Base-by-base conservation (phyloP, 164 flowering plant genomes). In the Aristolochia fimbriata region DNA sequence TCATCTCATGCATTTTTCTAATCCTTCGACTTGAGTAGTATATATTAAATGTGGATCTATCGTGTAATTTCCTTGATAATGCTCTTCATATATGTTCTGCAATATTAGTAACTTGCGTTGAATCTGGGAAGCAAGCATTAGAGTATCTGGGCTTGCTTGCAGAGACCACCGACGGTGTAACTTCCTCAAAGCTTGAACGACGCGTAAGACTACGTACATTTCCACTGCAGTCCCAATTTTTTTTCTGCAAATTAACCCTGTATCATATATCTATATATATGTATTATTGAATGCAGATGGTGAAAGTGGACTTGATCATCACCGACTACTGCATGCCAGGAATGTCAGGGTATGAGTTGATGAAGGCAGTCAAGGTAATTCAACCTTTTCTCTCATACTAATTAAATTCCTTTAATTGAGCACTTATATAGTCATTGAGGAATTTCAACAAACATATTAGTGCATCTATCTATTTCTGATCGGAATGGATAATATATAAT, bases 251-350 rank as follows among this genome's bases (percentile, higher is more conserved):
- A 1, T n/a, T 30, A 8, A 24, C 25, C 24, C 37, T 47, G 17
- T 37, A 12, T 46, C 17, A 53, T 58, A 15, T 21, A 4, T 41
- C 31, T 15, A 15, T 47, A 2, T 12, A 12, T 15, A 12, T 43
- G 51, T 57, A 50, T 30, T 13, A 6, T 41, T 10, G 11, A 20
- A 22, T 55, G 51, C 61, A 76, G 81, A 77, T 61, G 22, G 48
- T 66, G 64, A 62, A 65, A 31, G 79, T 78, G 21, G 76, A 74
- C 65, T 49, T 78, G 63, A 75, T 78, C 12, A 78, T 78, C 23
- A 77, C 81, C 43, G 81, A 77, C 52, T 78, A 78, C 51, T 73
- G 75, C 23, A 78, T 78, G 81, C 81, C 82, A 47, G 79, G 79
- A 52, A 78, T 78, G 78, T 76, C 79, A 22, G 82, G 82, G n/a